Base-by-base conservation (phyloP, 352 stramenopile genomes). In the Pythium brassicae region DNA sequence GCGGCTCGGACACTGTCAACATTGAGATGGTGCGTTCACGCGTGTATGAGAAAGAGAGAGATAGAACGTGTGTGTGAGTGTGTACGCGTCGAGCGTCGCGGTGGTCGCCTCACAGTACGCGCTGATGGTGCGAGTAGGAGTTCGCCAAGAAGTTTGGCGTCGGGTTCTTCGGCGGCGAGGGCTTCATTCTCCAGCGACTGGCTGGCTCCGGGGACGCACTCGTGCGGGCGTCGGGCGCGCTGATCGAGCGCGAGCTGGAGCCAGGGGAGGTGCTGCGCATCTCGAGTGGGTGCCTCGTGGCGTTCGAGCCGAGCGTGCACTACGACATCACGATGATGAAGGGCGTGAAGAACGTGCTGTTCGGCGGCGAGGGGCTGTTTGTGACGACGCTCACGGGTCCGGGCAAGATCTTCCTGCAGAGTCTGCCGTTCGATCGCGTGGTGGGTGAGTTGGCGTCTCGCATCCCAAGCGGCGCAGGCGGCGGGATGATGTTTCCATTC, bases 111-210 rank as follows among this genome's bases (percentile, higher is more conserved):
- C 39, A 23, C n/a, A 39, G 19, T 53, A 26, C 27, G 20, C 42
- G 23, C 12, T 47, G 42, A 37, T 37, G 32, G 32, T 22, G 2
- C 15, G 17, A 45, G 46, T 53, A 92, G 82, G 89, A 97, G 62
- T 95, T 96, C 55, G 88, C 92, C 22, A 94, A 87, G 47, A 92
- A 92, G 23, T 86, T 97, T 65, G 86, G 77, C 12, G 71, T 90
- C 6, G 94, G 94, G 0, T 97, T 98, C 60, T 98, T 98, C 73
- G 92, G 94, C 25, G 92, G 94, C 11, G 88, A 98, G 82, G 94
- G 92, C 6, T 98, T 98, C 65, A 93, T 98, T 34, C 61, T 98
- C 29, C 92, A 98, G 77, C 76, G 86, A 4, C 65, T 98, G n/a
- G 92, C 83, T 2, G 92, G 91, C 5, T 69, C 76, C 10, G 94